Evolutionary conservation across 1,139 yeast species (phyloP).

Genomic region (Groenewaldozyma sp.): DNA sequence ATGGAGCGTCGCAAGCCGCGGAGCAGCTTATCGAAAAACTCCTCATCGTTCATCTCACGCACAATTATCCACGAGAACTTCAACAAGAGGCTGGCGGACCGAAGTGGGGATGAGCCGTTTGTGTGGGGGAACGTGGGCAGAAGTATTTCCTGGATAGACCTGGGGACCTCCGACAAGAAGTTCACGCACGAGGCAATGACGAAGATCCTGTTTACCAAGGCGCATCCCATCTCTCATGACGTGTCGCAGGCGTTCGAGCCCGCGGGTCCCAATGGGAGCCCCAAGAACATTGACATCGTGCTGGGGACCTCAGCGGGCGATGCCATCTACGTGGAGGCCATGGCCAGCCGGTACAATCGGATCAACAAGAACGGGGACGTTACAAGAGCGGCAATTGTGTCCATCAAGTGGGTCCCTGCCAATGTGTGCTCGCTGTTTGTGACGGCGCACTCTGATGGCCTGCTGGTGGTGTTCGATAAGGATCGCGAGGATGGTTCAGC

Average conservation of each 20-base stretch:
- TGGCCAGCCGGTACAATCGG: constrained; percentile 38
- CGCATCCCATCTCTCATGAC: constrained; percentile 35
- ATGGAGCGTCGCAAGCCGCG: constrained; percentile 21
- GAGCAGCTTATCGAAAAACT: constrained; percentile 30
- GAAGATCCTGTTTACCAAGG: constrained; percentile 32
- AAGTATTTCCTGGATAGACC: constrained; percentile 31
- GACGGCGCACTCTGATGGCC: constrained; percentile 36
- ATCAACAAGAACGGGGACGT: constrained; percentile 41
- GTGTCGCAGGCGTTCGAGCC: constrained; percentile 19
- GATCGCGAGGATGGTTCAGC: constrained; percentile 31
- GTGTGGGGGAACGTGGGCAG: constrained; percentile 31
- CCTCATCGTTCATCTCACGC: constrained; percentile 32
- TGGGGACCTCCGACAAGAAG: constrained; percentile 12
- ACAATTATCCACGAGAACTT: constrained; percentile 31
- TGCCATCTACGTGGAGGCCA: constrained; percentile 46
- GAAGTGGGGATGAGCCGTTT: constrained; percentile 20
- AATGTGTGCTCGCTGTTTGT: constrained; percentile 23
- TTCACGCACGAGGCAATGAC: constrained; percentile 30
- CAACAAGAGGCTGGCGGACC: constrained; percentile 25
- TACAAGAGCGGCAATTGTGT: constrained; percentile 30
- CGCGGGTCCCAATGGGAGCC: constrained; percentile 9
- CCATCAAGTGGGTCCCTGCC: constrained; percentile 35
- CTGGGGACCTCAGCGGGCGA: constrained; percentile 47
- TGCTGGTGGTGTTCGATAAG: constrained; percentile 33
- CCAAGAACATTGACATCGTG: constrained; percentile 37